These are phyloP conservation scores for Parasarocladium wereldwijsianum DNA, from an alignment of 2,329 filamentous ascomycete genomes.

Conservation along the genomic window DNA sequence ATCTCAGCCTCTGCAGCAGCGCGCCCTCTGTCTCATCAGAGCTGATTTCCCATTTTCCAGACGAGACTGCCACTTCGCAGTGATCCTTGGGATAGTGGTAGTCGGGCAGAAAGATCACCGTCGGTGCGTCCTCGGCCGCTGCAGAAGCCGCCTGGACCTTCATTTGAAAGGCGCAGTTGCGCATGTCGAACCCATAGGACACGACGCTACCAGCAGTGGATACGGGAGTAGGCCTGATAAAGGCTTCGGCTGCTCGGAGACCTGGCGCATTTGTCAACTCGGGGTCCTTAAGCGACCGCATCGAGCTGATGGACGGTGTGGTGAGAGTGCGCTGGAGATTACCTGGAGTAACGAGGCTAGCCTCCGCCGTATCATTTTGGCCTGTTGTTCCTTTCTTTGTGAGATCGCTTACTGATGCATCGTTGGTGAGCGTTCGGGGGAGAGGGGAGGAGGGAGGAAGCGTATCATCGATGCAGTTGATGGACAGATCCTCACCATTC, in stretches of 20 bases:
- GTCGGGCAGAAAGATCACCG: conserved; percentile 73
- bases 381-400: conserved; percentile 9
- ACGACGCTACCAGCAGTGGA: conserved; percentile 56
- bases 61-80: conserved; percentile 59
- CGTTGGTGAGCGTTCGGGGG: conserved; percentile 23
- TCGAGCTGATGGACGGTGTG: conserved; percentile 49
- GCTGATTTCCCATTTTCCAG: conserved; percentile 81
- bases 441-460: conserved; percentile 36
- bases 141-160: conserved; percentile 46
- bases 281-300: conserved; percentile 33
- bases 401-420: conserved; percentile 29
- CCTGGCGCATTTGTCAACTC: conserved; percentile 52
- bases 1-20: conserved; percentile 61
- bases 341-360: conserved; percentile 50
- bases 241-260: conserved; percentile 83
- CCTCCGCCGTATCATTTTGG: conserved; percentile 28
- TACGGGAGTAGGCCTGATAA: conserved; percentile 72
- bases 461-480: conserved; percentile 73
- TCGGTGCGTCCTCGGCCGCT: conserved; percentile 51
- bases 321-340: conserved; percentile 65
- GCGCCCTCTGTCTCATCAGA: conserved; percentile 55
- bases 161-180: conserved; percentile 62
- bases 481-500: conserved; percentile 95
- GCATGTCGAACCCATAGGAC: conserved; percentile 69
- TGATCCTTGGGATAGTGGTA: conserved; percentile 77